Evolutionary conservation across 768 basidiomycete genomes (phyloP), one percentile per base, ranked within the genome.

Genomic region (Coprinopsis marcescibilis): DNA sequence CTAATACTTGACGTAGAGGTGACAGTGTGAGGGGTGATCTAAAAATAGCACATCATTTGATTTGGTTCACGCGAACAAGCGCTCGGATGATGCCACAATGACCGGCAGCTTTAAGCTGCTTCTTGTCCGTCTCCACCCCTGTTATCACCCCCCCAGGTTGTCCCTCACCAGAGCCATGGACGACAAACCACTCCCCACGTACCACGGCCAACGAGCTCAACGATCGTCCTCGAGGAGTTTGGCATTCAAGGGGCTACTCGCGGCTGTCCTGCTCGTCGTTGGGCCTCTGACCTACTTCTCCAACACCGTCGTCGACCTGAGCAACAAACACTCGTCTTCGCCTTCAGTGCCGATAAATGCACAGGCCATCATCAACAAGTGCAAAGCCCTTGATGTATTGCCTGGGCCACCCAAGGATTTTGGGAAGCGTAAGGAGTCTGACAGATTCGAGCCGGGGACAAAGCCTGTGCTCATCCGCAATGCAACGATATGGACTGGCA

Each of bases 401-500:
- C 72, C 78, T 23, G 73, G 72, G 14, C 68, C 82, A n/a, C 65
- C 71, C 12, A 53, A 55, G 2, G 55, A 71, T 52, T 73, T 75
- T 46, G 53, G 68, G 53, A 51, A 55, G 25, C 65, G 73, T 21
- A 58, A 57, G 11, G 43, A 66, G 25, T 85, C 83, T 1, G 85
- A 88, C 57, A 69, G 85, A 24, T 85, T 72, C 49, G 78, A 71
- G 38, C 57, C 66, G 3, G 85, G 81, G 6, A 89, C 88, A 3
- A 66, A 66, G 12, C 65, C 85, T 1, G 78, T 78, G 8, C 68
- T 84, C 47, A 72, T 94, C 49, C 74, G 65, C 59, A 89, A 91
- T 57, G 89, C 82, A 15, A 85, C 77, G 35, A 69, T 85, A 45
- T 73, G 81, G 81, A 75, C 80, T 2, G 81, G 80, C 33, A 67